Evolutionary conservation across 2,329 filamentous ascomycete species (phyloP).

Genomic region (Pseudocercospora fuligena): DNA sequence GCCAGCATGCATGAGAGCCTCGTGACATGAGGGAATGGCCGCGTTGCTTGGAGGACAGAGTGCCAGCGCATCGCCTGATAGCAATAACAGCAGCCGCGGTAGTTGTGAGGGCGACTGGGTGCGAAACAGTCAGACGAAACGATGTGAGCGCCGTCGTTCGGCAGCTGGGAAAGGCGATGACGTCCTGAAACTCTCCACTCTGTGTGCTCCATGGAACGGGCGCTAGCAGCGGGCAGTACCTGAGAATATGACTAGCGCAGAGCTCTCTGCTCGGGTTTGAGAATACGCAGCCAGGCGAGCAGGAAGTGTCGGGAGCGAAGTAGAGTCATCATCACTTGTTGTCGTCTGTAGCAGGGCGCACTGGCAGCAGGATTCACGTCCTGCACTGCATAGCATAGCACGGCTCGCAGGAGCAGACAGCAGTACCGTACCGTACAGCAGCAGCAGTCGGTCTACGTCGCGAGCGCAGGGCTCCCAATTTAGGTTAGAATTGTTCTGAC

Average conservation of each 20-base stretch:
- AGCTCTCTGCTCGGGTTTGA: conserved; percentile 8
- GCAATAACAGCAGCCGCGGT: neutral
- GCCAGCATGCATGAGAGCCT: conserved; percentile 6
- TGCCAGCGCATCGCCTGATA: conserved; percentile 2
- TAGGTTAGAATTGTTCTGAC: neutral
- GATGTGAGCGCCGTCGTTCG: neutral
- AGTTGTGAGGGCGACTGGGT: neutral
- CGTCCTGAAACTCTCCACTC: neutral
- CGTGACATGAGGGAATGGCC: conserved; percentile 1
- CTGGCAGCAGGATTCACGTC: neutral
- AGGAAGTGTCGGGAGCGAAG: conserved; percentile 7
- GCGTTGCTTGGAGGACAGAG: neutral
- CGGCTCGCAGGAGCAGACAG: neutral
- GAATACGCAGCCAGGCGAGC: conserved; percentile 3
- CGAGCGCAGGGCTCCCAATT: neutral
- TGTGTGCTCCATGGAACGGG: neutral
- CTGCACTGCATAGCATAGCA: neutral
- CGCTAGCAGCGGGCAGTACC: conserved; percentile 1
- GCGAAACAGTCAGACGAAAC: neutral
- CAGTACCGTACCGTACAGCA: neutral
- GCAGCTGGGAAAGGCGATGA: neutral
- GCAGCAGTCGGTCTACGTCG: neutral
- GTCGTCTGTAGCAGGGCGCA: too few relatives aligned
- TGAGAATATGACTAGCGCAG: conserved; percentile 1
- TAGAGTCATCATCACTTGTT: neutral